Percentiles rank a stretch among this genome's conserved stretches.
Evolutionary conservation across 768 basidiomycete species (phyloP).

Genomic region (Suillus paluster): DNA sequence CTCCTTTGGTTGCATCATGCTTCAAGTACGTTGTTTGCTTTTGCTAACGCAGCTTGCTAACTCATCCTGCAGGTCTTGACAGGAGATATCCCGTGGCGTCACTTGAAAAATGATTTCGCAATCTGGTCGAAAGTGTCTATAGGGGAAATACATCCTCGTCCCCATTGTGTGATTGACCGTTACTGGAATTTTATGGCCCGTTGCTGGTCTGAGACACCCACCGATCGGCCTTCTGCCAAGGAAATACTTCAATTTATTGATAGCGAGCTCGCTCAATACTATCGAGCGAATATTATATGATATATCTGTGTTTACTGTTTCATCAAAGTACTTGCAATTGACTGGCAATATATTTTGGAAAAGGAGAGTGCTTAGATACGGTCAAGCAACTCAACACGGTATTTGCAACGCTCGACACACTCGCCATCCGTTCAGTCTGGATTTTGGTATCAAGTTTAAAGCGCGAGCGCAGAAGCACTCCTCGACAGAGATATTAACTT

Average conservation of each 20-base stretch:
- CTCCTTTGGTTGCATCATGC: constrained; percentile 44
- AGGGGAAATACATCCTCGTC: neutral
- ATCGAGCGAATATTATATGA: too few relatives aligned
- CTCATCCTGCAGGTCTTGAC: neutral
- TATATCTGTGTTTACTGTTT: too few relatives aligned
- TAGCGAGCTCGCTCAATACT: too few relatives aligned
- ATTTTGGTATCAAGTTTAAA: too few relatives aligned
- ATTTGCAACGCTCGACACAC: too few relatives aligned
- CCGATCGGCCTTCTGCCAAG: neutral
- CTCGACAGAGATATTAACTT: too few relatives aligned
- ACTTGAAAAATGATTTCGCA: neutral
- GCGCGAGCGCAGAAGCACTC: too few relatives aligned
- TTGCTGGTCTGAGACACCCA: neutral
- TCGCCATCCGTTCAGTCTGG: too few relatives aligned
- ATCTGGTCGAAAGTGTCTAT: neutral
- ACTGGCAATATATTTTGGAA: too few relatives aligned
- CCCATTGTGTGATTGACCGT: neutral
- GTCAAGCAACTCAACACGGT: too few relatives aligned
- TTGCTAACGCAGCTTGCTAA: neutral
- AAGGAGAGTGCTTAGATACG: too few relatives aligned
- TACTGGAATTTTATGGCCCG: neutral
- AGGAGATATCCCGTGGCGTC: neutral
- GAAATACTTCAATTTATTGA: neutral
- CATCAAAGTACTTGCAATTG: too few relatives aligned
- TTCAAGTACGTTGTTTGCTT: constrained; percentile 14